phyloP scores from a whole-genome alignment of 441 rosid species.

The Bocquillonia castaneifolia region DNA sequence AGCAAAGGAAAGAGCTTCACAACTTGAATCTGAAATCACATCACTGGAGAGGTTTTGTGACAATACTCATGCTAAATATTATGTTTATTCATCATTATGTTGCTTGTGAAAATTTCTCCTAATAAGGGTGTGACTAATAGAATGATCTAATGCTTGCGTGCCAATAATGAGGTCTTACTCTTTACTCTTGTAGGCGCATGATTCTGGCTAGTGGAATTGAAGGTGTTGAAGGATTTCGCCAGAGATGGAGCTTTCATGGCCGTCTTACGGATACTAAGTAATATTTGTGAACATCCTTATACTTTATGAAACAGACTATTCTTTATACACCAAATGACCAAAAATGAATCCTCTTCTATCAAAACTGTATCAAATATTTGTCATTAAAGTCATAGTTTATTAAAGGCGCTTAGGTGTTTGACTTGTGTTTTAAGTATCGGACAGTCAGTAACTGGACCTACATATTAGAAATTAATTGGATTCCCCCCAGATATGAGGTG shows the following conservation, averaged over 20 bases:
- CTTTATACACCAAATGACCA: too few species aligned
- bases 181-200: conserved; percentile 48
- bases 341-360: neutral
- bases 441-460: neutral
- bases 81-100: neutral
- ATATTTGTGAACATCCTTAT: conserved; percentile 22
- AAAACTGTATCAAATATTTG: neutral
- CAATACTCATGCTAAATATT: neutral
- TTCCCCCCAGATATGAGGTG: neutral
- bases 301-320: too few species aligned
- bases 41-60: conserved; percentile 64
- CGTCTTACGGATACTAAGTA: conserved; percentile 79
- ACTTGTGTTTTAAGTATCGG: neutral
- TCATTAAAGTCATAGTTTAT: neutral
- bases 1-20: conserved; percentile 65
- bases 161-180: neutral
- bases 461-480: neutral
- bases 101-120: conserved; percentile 4
- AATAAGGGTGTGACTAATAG: neutral
- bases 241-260: conserved; percentile 95
- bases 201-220: conserved; percentile 86
- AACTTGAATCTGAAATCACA: conserved; percentile 76
- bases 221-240: conserved; percentile 87
- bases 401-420: neutral
- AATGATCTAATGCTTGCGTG: neutral